A percentile compares a stretch with the other conserved stretches of the same genome.
Evolutionary conservation across 306 rosid genomes (phyloP).

Genomic region (Trichosanthes truncata): DNA sequence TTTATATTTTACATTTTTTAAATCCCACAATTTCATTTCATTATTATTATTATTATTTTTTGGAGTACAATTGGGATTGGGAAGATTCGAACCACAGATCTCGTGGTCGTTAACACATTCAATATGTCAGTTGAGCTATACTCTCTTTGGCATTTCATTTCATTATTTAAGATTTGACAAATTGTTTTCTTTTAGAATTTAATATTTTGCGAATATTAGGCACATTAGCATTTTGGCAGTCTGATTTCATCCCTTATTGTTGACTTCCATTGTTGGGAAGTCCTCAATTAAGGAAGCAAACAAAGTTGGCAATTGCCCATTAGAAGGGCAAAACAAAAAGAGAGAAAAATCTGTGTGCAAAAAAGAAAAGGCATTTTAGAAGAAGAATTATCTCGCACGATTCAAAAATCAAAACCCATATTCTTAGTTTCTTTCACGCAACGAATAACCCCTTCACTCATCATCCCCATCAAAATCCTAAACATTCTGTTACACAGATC

Average conservation of each 20-base stretch:
- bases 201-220: background rate
- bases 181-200: background rate
- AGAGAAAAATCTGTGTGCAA: background rate
- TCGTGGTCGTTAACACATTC: too few species aligned
- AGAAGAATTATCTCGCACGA: background rate
- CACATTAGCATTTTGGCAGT: background rate
- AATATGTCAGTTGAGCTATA: too few species aligned
- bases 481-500: slow-evolving; percentile 17
- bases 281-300: background rate
- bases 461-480: slow-evolving; percentile 13
- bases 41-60: too few species aligned
- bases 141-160: background rate
- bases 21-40: too few species aligned
- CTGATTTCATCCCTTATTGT: background rate
- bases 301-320: background rate
- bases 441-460: slow-evolving; percentile 20
- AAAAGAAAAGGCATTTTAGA: background rate
- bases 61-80: too few species aligned
- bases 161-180: background rate
- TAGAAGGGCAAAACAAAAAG: background rate
- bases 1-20: too few species aligned
- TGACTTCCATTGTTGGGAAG: background rate
- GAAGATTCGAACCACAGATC: too few species aligned
- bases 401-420: slow-evolving; percentile 11
- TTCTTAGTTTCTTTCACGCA: slow-evolving; percentile 19